Evolutionary conservation across 805 yeast species (phyloP), one percentile per base, ranked within the genome.

Genomic region (Sugiyamaella lignohabitans): DNA sequence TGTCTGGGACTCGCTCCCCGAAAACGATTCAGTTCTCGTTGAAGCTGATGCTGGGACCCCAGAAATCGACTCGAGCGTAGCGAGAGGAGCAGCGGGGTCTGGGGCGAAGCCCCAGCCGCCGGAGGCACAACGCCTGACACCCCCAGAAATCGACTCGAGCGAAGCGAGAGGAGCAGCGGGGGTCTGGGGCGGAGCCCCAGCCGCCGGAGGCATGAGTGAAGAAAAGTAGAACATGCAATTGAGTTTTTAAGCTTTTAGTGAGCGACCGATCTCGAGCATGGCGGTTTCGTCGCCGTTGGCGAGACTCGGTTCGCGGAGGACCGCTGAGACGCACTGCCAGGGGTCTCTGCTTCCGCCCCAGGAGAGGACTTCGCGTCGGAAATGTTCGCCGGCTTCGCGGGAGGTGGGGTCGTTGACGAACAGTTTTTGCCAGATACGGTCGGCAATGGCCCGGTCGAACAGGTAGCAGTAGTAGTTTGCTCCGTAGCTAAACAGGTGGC

Each of bases 281-380:
- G 95, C 89, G 32, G 67, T 64, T 20, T 74, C 68, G 49, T 84
- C 95, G 3, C 96, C 96, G 21, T 69, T 66, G 2, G 70, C 69
- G 39, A 88, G 65, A 40, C 70, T 75, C 0, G 79, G 79, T 24
- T 76, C 72, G 43, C 81, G 87, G 43, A 93, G 68, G 2, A 84
- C 88, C 48, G 84, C 84, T 1, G 94, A 85, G 16, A 93, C 68
- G 59, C 95, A 82, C 18, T 70, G 69, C 95, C 96, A 87, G 0
- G 98, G 94, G 58, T 87, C 88, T 50, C 79, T 74, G 2, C 94
- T 78, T 0, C 98, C 98, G 19, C 98, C 98, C 96, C 96, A 91
- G 58, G 77, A 78, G 49, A 93, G 68, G 0, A 93, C 82, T 48
- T 79, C 74, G 24, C 78, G 67, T 54, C 75, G 79, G 62, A 87